phyloP scores from a whole-genome alignment of 2,329 filamentous ascomycete species.

The Dactylonectria estremocensis region DNA sequence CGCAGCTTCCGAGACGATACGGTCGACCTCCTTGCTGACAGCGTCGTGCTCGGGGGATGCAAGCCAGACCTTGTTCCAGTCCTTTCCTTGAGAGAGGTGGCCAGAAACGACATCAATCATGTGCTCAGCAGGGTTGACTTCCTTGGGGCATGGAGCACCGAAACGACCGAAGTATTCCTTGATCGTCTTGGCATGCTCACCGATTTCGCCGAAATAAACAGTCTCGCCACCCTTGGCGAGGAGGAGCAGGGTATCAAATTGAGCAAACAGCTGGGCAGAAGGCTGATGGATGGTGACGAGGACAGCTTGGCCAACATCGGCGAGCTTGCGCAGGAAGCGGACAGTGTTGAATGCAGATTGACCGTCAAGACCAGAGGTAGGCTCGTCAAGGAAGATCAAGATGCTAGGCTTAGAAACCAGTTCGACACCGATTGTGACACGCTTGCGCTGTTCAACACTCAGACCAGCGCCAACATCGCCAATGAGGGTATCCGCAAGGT shows the following conservation, averaged over 20 bases:
- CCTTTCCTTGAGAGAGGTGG: slow-evolving; percentile 59
- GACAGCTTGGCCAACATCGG: slow-evolving; percentile 76
- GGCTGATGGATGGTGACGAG: slow-evolving; percentile 81
- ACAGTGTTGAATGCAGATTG: slow-evolving; percentile 77
- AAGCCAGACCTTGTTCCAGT: slow-evolving; percentile 81
- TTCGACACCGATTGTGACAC: slow-evolving; percentile 74
- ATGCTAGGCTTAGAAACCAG: slow-evolving; percentile 73
- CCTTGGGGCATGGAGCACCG: slow-evolving; percentile 73
- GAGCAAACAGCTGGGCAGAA: slow-evolving; percentile 75
- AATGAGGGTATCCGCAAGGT: slow-evolving; percentile 65
- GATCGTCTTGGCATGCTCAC: slow-evolving; percentile 67
- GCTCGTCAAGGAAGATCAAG: slow-evolving; percentile 74
- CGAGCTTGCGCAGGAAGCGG: slow-evolving; percentile 76
- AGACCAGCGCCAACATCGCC: slow-evolving; percentile 66
- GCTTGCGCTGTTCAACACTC: slow-evolving; percentile 68
- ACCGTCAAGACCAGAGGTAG: slow-evolving; percentile 77
- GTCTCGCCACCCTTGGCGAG: slow-evolving; percentile 76
- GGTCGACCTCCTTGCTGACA: slow-evolving; percentile 74
- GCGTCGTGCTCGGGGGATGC: slow-evolving; percentile 72
- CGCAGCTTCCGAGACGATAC: slow-evolving; percentile 70
- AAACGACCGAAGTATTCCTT: slow-evolving; percentile 77
- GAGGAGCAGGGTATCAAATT: slow-evolving; percentile 77
- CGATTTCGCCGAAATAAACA: slow-evolving; percentile 78
- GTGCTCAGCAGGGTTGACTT: slow-evolving; percentile 82
- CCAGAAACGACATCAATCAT: slow-evolving; percentile 78